Base-by-base conservation (phyloP, 2,329 filamentous ascomycete species). In the Phaeoacremonium minimum region DNA sequence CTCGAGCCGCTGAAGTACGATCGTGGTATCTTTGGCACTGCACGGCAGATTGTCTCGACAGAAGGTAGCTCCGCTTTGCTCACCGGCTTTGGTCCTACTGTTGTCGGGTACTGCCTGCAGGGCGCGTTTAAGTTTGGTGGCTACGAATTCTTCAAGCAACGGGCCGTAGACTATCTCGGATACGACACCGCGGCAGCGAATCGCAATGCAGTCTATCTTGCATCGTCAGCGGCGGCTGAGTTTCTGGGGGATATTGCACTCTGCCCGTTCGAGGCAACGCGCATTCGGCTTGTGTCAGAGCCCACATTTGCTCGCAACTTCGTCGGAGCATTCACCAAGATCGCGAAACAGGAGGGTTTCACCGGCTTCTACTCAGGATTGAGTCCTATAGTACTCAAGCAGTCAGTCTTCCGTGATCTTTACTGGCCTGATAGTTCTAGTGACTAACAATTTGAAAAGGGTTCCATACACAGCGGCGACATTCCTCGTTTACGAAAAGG, bases 121-220 rank as follows among this genome's bases (percentile, higher is more conserved):
- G 87, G 88, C 61, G 85, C 87, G 55, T 82, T 93, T 77, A 94
- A 94, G 74, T 93, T 93, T 66, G 88, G 88, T 66, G 88, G 88
- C 64, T 95, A 95, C 69, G 88, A 95, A 73, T 83, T 94, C 72
- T 94, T 95, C 85, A 94, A 95, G 83, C 80, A 90, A 73, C 85
- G 91, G 71, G 79, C 73, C 60, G 93, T 94, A 68, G 84, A 87
- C 74, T 45, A 74, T 46, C 68, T 94, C 57, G 88, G 88, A 58
- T 81, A 82, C 62, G 85, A 90, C 67, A 79, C 73, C 48, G 86
- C 86, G 53, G 74, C 75, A 55, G 77, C 87, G 65, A 87, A 90
- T 80, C 79, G 85, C 53, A 88, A 84, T 45, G 80, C 79, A 49
- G 81, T 91, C 68, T 91, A 91, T 76, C 77, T 88, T 49, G 85